Conservation (phyloP, 2,329 filamentous ascomycete genomes). For the Blastomyces parvus region DNA sequence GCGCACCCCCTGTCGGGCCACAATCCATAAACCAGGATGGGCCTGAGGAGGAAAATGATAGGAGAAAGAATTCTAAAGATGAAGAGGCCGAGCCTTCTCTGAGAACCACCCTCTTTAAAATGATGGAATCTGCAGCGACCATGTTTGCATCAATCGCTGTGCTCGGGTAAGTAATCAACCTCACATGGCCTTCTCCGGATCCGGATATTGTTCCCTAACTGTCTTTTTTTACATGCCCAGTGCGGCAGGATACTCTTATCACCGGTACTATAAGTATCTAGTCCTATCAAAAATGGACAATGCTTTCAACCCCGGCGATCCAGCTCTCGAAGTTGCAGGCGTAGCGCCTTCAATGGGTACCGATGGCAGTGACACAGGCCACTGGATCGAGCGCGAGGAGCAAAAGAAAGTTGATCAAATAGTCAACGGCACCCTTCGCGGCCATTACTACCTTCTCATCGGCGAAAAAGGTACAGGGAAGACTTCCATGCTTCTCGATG, state of each 20-base stretch:
- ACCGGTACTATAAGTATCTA: constrained; percentile 77
- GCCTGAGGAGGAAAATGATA: constrained; percentile 23
- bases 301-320: constrained; percentile 86
- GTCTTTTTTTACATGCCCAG: constrained; percentile 16
- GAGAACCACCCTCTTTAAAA: constrained; percentile 45
- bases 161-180: constrained; percentile 44
- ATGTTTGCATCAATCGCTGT: constrained; percentile 66
- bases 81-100: constrained; percentile 24
- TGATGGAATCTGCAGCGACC: constrained; percentile 64
- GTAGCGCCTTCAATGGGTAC: constrained; percentile 30
- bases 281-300: constrained; percentile 88
- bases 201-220: constrained; percentile 35
- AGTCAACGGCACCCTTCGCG: constrained; percentile 58
- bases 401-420: constrained; percentile 76
- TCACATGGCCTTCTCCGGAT: constrained; percentile 24
- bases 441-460: constrained; percentile 84
- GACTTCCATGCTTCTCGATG: constrained; percentile 90
- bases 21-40: constrained; percentile 21
- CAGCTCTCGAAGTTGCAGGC: constrained; percentile 71
- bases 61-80: constrained; percentile 16
- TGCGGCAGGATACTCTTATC: constrained; percentile 65
- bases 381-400: constrained; percentile 79
- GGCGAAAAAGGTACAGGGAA: constrained; percentile 97
- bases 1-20: constrained; percentile 10
- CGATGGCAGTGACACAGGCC: constrained; percentile 41